These are phyloP conservation scores for Simplicillium sp. DNA, from an alignment of 2,329 filamentous ascomycete species.

Conservation along the genomic window DNA sequence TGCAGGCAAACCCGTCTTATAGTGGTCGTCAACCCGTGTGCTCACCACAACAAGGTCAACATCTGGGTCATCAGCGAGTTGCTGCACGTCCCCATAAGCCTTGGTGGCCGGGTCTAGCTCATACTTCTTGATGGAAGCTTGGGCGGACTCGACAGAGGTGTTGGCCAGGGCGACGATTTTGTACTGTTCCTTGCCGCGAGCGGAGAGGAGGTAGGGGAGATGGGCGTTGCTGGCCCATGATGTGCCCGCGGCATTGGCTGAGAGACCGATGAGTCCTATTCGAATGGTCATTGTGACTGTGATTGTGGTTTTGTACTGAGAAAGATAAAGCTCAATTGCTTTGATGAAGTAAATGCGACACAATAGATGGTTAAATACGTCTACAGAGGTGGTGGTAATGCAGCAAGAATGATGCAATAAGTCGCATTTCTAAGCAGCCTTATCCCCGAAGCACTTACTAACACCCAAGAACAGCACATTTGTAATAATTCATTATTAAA, in stretches of 20 bases:
- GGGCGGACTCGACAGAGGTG: constrained; percentile 33
- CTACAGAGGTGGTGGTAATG: too few species aligned
- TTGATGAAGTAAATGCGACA: too few species aligned
- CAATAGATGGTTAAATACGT: too few species aligned
- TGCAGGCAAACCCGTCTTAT: constrained; percentile 31
- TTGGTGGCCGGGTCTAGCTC: constrained; percentile 28
- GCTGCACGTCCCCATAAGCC: constrained; percentile 39
- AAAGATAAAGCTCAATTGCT: neutral
- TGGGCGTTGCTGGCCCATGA: constrained; percentile 48
- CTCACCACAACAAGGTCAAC: constrained; percentile 46
- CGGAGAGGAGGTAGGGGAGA: constrained; percentile 47
- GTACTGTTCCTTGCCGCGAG: constrained; percentile 30
- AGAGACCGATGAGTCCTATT: constrained; percentile 49
- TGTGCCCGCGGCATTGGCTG: constrained; percentile 32
- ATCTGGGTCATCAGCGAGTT: constrained; percentile 35
- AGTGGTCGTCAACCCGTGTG: constrained; percentile 45
- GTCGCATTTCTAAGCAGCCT: too few species aligned
- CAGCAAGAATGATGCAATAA: too few species aligned
- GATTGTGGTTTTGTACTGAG: constrained; percentile 16
- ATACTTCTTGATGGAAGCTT: constrained; percentile 31
- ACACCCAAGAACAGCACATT: too few species aligned
- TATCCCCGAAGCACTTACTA: too few species aligned
- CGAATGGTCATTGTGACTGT: constrained; percentile 32
- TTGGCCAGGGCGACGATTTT: constrained; percentile 43
- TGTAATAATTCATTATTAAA: too few species aligned